These are phyloP conservation scores for Papilionanthe hybrid DNA, from an alignment of 116 monocot genomes.

Conservation along the genomic window DNA sequence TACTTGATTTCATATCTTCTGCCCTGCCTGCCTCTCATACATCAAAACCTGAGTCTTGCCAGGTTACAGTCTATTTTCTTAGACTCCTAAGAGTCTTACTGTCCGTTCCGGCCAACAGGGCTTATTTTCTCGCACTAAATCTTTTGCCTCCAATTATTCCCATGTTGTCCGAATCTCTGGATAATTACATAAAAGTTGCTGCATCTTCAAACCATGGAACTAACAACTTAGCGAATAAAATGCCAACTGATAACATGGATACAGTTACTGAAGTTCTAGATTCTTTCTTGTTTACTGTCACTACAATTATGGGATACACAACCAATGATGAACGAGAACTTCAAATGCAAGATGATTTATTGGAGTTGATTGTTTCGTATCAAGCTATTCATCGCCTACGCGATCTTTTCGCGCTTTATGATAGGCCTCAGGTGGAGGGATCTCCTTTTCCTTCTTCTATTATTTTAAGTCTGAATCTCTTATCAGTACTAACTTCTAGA, in stretches of 20 bases:
- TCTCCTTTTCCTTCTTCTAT: slow-evolving; percentile 91
- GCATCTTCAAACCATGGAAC: slow-evolving; percentile 67
- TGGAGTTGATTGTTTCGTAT: slow-evolving; percentile 90
- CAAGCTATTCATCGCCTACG: slow-evolving; percentile 85
- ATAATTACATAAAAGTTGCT: slow-evolving; percentile 94
- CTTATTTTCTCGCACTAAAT: slow-evolving; percentile 93
- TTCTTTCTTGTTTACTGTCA: slow-evolving; percentile 73
- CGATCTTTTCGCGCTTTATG: slow-evolving; percentile 95
- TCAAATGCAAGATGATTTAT: slow-evolving; percentile 80
- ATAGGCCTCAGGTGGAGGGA: slow-evolving; percentile 90
- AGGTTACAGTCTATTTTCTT: slow-evolving; percentile 75
- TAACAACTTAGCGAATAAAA: slow-evolving; percentile 35
- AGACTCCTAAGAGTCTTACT: slow-evolving; percentile 62
- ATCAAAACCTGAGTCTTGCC: slow-evolving; percentile 85
- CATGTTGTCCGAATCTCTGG: slow-evolving; percentile 83
- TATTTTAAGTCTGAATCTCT: slow-evolving; percentile 75
- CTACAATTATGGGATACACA: slow-evolving; percentile 60
- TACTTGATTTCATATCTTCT: slow-evolving; percentile 93
- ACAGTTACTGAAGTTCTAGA: slow-evolving; percentile 72
- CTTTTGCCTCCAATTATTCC: slow-evolving; percentile 94
- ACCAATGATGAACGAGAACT: slow-evolving; percentile 59
- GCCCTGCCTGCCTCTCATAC: slow-evolving; percentile 87
- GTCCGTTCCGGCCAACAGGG: slow-evolving; percentile 66
- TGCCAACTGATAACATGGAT: slow-evolving; percentile 62
- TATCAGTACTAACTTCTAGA: slow-evolving; percentile 75